Evolutionary conservation across 2,329 filamentous ascomycete genomes (phyloP), one percentile per base, ranked within the genome.

Genomic region (Ophiocordyceps australis): DNA sequence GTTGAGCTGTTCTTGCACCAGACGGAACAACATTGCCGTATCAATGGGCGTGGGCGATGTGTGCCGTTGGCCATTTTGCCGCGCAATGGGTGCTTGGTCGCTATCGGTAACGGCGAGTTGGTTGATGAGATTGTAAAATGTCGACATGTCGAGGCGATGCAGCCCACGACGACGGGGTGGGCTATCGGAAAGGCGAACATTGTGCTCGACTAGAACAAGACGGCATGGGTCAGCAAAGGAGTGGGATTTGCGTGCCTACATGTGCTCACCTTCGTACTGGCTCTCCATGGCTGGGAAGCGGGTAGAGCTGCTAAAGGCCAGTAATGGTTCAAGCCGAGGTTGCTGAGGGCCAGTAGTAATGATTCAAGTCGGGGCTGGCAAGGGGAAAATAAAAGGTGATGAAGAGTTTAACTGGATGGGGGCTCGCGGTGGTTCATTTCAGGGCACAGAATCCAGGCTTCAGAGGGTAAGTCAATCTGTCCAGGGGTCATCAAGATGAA

Each of bases 101-200:
- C 46, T 44, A 18, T 46, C 39, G 30, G 48, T 45, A 27, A 50
- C 42, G 34, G 52, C 46, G 40, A 74, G 52, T 33, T 62, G 58
- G 44, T 61, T 50, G 32, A 72, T 62, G 42, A 67, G 61, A 28
- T 63, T 58, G 38, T 52, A 61, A 52, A 74, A 74, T 32, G 61
- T 64, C 27, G 66, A 60, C 70, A 75, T 75, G 51, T 73, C 66
- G 32, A 66, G 49, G 40, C 64, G 63, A n/a, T n/a, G n/a, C n/a
- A n/a, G n/a, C n/a, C 21, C 70, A 66, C 25, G 51, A 50, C 30
- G 52, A 48, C 25, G 50, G 43, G 14, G 47, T 42, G 5, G n/a
- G n/a, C 46, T 33, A 24, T 56, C 35, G 17, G 50, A 23, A 30
- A 57, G 45, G 37, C 62, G 56, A 47, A 74, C 66, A 43, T 65